These are phyloP conservation scores for Lepiota subincarnata DNA, from an alignment of 768 basidiomycete species.

Conservation along the genomic window DNA sequence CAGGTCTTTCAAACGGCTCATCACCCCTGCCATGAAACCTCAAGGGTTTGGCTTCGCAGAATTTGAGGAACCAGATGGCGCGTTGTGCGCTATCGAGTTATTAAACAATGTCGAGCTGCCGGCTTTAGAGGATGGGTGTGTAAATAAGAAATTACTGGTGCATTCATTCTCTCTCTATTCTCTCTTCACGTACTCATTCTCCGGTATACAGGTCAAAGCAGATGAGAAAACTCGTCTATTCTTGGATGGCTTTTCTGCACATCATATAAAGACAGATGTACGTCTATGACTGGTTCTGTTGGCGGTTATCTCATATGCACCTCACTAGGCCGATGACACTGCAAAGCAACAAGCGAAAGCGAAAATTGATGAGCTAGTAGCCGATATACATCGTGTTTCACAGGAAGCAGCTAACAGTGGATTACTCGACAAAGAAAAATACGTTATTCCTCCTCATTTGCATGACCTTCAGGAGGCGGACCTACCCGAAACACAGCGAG, in stretches of 20 bases:
- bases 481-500: slow-evolving; percentile 89
- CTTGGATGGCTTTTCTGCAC: slow-evolving; percentile 78
- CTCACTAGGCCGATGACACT: slow-evolving; percentile 64
- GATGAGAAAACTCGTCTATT: slow-evolving; percentile 93
- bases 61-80: slow-evolving; percentile 90
- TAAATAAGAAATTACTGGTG: slow-evolving; percentile 56
- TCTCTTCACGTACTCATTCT: slow-evolving; percentile 40
- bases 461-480: slow-evolving; percentile 96
- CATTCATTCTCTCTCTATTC: slow-evolving; percentile 38
- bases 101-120: slow-evolving; percentile 50
- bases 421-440: slow-evolving; percentile 80
- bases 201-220: slow-evolving; percentile 72
- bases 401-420: slow-evolving; percentile 73
- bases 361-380: slow-evolving; percentile 61
- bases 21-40: slow-evolving; percentile 89
- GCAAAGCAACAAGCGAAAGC: slow-evolving; percentile 57
- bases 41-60: slow-evolving; percentile 98
- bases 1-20: slow-evolving; percentile 87
- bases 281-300: slow-evolving; percentile 24
- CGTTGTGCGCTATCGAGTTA: slow-evolving; percentile 61
- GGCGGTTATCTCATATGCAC: slow-evolving; percentile 2
- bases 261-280: slow-evolving; percentile 81
- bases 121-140: slow-evolving; percentile 48
- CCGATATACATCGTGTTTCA: slow-evolving; percentile 67
- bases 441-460: slow-evolving; percentile 91